Conservation (phyloP, 2,329 filamentous ascomycete genomes). For the Fusarium luffae region DNA sequence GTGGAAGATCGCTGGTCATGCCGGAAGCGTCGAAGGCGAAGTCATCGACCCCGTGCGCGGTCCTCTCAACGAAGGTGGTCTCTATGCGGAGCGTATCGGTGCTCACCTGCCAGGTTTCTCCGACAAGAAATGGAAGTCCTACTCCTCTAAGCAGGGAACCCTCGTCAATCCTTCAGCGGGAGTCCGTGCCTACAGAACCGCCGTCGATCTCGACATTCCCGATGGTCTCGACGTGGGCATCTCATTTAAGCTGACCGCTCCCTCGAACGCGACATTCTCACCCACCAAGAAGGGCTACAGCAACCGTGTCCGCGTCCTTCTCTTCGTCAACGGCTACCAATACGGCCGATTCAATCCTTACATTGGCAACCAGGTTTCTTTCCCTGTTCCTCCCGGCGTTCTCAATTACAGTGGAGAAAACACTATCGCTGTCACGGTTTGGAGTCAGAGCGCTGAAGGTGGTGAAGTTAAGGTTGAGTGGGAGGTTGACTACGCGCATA, state of each 20-base stretch:
- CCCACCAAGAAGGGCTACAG: slow-evolving; percentile 45
- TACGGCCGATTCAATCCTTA: slow-evolving; percentile 69
- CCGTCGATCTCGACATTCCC: slow-evolving; percentile 62
- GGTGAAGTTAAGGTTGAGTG: slow-evolving; percentile 62
- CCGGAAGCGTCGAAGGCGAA: slow-evolving; percentile 60
- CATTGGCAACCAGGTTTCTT: slow-evolving; percentile 70
- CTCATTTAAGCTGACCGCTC: slow-evolving; percentile 63
- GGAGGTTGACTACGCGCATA: slow-evolving; percentile 64
- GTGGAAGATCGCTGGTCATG: slow-evolving; percentile 69
- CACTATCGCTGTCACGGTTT: slow-evolving; percentile 66
- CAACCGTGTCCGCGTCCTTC: slow-evolving; percentile 59
- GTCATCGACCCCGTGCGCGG: slow-evolving; percentile 66
- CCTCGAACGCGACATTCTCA: slow-evolving; percentile 54
- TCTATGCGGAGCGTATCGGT: slow-evolving; percentile 67
- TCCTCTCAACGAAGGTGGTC: slow-evolving; percentile 66
- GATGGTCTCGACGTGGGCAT: slow-evolving; percentile 65
- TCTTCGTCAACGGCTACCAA: slow-evolving; percentile 75
- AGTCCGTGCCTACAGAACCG: slow-evolving; percentile 66
- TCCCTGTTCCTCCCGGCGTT: slow-evolving; percentile 69
- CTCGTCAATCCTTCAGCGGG: slow-evolving; percentile 61
- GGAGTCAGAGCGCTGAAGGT: slow-evolving; percentile 66
- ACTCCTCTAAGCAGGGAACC: slow-evolving; percentile 45
- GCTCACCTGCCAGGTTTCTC: slow-evolving; percentile 69
- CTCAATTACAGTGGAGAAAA: slow-evolving; percentile 69
- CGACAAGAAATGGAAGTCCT: slow-evolving; percentile 56